Percentiles rank a stretch among this genome's conserved stretches.
Conservation (phyloP, 495 filamentous ascomycete species). For the Clavariopsis aquatica region DNA sequence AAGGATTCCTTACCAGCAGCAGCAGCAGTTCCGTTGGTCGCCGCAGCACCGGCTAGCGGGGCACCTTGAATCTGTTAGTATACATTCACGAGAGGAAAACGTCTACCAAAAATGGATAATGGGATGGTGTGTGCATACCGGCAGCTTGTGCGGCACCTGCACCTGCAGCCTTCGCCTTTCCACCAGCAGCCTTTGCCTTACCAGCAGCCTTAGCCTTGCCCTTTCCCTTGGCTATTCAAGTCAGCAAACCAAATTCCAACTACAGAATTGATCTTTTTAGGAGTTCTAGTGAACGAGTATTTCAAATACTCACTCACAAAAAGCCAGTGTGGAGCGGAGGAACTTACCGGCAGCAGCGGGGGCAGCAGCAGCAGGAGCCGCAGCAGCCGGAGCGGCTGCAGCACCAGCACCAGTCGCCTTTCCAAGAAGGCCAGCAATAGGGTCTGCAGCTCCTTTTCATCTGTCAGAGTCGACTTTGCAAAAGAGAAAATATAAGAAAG, state of each 20-base stretch:
- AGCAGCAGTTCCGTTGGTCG: not conserved
- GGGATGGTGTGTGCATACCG: not conserved
- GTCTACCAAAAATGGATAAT: not conserved
- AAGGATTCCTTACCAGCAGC: not conserved
- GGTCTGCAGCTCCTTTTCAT: not conserved
- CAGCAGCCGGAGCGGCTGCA: not conserved
- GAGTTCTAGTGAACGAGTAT: no score
- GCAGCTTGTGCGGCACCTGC: not conserved
- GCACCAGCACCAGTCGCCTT: not conserved
- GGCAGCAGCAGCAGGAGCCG: not conserved
- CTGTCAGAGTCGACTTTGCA: no score
- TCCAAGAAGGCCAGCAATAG: constrained; percentile 2
- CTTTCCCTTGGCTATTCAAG: constrained; percentile 5
- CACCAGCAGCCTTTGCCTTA: constrained; percentile 9
- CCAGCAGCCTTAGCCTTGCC: constrained; percentile 14
- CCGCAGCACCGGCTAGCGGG: not conserved
- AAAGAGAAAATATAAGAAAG: not conserved
- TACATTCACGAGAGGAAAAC: not conserved
- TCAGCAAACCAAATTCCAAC: not conserved
- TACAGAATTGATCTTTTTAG: not conserved
- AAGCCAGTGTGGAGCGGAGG: not conserved
- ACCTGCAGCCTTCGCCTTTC: constrained; percentile 3
- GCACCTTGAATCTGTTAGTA: not conserved
- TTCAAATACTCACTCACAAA: no score
- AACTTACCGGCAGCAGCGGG: not conserved